Evolutionary conservation across 2,329 filamentous ascomycete genomes (phyloP), one percentile per base, ranked within the genome.

Genomic region (Pseudocercospora eumusae): DNA sequence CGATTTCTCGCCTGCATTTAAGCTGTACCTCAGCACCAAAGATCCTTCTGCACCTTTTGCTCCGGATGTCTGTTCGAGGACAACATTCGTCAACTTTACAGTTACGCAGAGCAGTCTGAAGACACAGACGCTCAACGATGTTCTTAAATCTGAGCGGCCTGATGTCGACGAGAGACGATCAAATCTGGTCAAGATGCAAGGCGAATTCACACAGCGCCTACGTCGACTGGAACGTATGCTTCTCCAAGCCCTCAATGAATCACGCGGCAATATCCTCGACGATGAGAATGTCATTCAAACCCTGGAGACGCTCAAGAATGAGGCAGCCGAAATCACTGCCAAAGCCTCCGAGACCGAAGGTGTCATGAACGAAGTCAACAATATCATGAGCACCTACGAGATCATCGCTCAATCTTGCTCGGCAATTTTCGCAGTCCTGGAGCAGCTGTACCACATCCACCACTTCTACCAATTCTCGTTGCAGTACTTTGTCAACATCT

Each of bases 391-490:
- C 69, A 90, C 96, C 76, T 99, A 99, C 83, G 90, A 89, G 74
- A 87, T 96, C 67, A 92, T 99, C 77, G 95, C 95, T 60, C 86
- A 88, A 71, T 93, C 95, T 45, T 99, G 95, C 84, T 97, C 93
- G 79, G 93, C 95, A 59, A 93, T 99, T 45, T 99, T 98, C 75
- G 92, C 96, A 31, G 91, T 99, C 13, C 82, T 99, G 64, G 96
- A 99, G 79, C 93, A 99, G 76, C 85, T 99, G 61, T 93, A 98
- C 77, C 96, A 97, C 74, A 88, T 99, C 75, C 97, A 99, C 76
- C 95, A 98, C 81, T 98, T 98, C 79, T 99, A 99, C 78, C 96
- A 98, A 75, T 99, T 99, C 83, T 99, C 95, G 40, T 84, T 99
- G 63, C 93, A 97, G 77, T 99, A 96, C 79, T 99, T 99, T 79